Evolutionary conservation across 1,139 yeast genomes (phyloP), one percentile per base, ranked within the genome.

Genomic region (Saccharomycopsis phalli): DNA sequence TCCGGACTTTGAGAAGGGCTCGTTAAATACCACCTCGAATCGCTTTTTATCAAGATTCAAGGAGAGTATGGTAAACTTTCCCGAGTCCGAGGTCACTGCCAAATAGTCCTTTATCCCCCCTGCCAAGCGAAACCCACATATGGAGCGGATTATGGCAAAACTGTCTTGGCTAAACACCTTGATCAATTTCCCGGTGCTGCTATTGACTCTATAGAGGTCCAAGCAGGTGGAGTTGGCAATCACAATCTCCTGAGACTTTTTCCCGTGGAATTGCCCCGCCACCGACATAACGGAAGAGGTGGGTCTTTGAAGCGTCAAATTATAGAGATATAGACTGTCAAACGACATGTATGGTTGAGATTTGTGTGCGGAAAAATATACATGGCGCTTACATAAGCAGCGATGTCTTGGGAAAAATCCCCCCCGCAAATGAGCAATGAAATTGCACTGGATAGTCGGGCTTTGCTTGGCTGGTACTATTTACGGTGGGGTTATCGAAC

Each of bases 31-130:
- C 0, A 76, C 62, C 13, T 60, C 61, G 51, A 86, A 77, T 39
- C 55, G 56, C 21, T 63, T 57, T 10, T 55, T 47, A 1, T 56
- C 58, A 0, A 56, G 49, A 36, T 71, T 65, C 51, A 69, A 74
- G 48, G 72, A 74, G 13, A 80, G 58, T 0, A 88, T 57, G 0
- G 79, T 63, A 17, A 87, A 50, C 43, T 75, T 74, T 0, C 97
- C 97, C 1, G 94, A 74, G 54, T 88, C 97, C 0, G 94, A 75
- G 0, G 93, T 72, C 2, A 86, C 58, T n/a, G 81, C 71, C 20
- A 88, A 50, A 30, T 64, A 63, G 50, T 84, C 93, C 40, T 65
- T 65, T 0, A 63, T 55, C 1, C 74, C 57, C 0, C 81, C 86
- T 0, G 73, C 64, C 10, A 70, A 57, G 19, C 74, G 66, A 41